These are phyloP conservation scores for Zopfia rhizophila DNA, from an alignment of 2,329 filamentous ascomycete genomes.

Conservation along the genomic window DNA sequence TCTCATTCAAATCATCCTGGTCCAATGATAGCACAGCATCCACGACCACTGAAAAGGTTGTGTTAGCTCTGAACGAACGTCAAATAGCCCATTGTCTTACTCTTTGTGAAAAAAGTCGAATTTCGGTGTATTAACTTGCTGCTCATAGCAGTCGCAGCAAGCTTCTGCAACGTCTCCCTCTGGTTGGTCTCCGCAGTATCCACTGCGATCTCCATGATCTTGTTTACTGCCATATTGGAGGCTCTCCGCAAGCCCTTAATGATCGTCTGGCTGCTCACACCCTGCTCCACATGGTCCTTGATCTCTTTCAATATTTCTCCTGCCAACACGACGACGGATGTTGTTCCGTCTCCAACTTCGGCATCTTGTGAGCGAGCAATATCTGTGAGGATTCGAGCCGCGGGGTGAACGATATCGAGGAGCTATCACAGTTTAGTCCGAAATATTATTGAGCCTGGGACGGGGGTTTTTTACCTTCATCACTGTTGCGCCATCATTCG, in stretches of 20 bases:
- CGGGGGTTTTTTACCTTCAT: constrained; percentile 79
- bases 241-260: constrained; percentile 94
- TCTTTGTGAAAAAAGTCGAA: constrained; percentile 96
- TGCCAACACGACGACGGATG: constrained; percentile 95
- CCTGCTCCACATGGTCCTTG: constrained; percentile 95
- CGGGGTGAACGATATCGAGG: constrained; percentile 97
- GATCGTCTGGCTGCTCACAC: constrained; percentile 96
- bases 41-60: constrained; percentile 81
- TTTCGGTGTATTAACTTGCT: constrained; percentile 99
- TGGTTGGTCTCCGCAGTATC: constrained; percentile 83
- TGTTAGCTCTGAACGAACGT: constrained; percentile 20
- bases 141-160: constrained; percentile 97
- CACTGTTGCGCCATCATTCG: constrained; percentile 97
- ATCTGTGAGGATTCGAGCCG: constrained; percentile 95
- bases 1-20: constrained; percentile 97
- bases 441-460: constrained; percentile 6
- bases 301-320: constrained; percentile 97
- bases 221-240: constrained; percentile 92
- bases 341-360: constrained; percentile 97
- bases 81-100: constrained; percentile 62
- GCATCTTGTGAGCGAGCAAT: constrained; percentile 99
- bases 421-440: constrained; percentile 66
- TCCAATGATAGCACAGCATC: constrained; percentile 95
- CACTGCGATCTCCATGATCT: constrained; percentile 97
- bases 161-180: constrained; percentile 86